Evolutionary conservation across 805 yeast genomes (phyloP), one percentile per base, ranked within the genome.

Genomic region (Candida berthetii): DNA sequence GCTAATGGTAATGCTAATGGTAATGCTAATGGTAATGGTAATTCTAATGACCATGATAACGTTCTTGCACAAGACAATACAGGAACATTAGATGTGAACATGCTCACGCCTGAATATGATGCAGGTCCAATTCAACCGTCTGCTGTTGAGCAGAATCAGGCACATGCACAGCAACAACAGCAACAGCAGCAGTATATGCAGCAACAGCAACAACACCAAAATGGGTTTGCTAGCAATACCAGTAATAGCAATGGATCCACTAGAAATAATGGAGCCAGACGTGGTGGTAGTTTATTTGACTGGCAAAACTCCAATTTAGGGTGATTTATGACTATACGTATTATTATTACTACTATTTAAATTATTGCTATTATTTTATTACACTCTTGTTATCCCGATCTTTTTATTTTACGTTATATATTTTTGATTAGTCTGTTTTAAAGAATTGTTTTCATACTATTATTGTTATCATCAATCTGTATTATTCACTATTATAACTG

Each of bases 251-350:
- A 27, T 27, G n/a, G n/a, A 5, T 4, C 29, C 8, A 4, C 29
- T 8, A 10, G 29, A 13, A 27, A 13, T 13, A 27, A 13, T 27
- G 29, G 34, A 16, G 7, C 15, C 7, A 15, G 34, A 16, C 34
- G 34, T 31, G 34, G 34, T 7, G 34, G 34, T 5, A 40, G 38
- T 35, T 27, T 40, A 15, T 40, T 40, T 36, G 42, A 40, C 32
- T 40, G 42, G 42, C 42, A 40, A 18, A 40, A 36, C 7, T 24
- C 36, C 4, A 36, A 15, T 17, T 4, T 32, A 25, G 36, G 36
- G 15, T 22, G 24, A 16, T 27, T 9, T 27, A 27, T 27, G 25
- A 22, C 6, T 22, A 7, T 22, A 22, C 9, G 25, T 27, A 11
- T 27, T 9, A 9, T 27, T 27, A 13, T 27, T 27, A 11, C 8